Evolutionary conservation across 1,284 basidiomycete species (phyloP).

Genomic region (Ceraceosorus guamensis): DNA sequence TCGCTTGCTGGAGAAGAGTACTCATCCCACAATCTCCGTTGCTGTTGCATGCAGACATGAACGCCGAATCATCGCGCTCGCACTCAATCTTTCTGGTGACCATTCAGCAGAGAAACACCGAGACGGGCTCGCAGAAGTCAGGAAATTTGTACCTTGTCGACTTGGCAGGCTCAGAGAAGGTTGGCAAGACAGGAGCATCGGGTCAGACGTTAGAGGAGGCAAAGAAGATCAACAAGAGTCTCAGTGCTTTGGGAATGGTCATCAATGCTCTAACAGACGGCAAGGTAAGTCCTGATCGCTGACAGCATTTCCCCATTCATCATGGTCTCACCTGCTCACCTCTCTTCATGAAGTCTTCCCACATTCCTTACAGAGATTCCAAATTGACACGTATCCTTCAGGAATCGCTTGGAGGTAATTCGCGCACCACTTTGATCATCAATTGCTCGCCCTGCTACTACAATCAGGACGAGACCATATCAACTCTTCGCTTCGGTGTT

Average conservation of each 20-base stretch:
- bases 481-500: conserved; percentile 86
- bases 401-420: conserved; percentile 99
- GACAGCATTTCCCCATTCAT: not conserved
- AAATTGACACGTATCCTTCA: conserved; percentile 98
- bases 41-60: conserved; percentile 62
- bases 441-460: conserved; percentile 96
- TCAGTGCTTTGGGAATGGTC: conserved; percentile 98
- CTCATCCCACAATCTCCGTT: not conserved
- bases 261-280: conserved; percentile 96
- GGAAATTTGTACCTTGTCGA: conserved; percentile 97
- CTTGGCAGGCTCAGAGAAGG: conserved; percentile 97
- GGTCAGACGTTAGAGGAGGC: conserved; percentile 98
- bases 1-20: not conserved
- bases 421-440: conserved; percentile 95
- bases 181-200: conserved; percentile 97
- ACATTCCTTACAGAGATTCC: conserved; percentile 97
- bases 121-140: conserved; percentile 88
- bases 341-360: conserved; percentile 64
- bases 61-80: conserved; percentile 96
- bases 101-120: conserved; percentile 92
- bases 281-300: conserved; percentile 16
- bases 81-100: conserved; percentile 99
- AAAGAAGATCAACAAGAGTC: conserved; percentile 99
- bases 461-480: conserved; percentile 95
- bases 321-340: not conserved